phyloP scores from a whole-genome alignment of 2,329 filamentous ascomycete species.

The Ilyonectria mors-panacis region DNA sequence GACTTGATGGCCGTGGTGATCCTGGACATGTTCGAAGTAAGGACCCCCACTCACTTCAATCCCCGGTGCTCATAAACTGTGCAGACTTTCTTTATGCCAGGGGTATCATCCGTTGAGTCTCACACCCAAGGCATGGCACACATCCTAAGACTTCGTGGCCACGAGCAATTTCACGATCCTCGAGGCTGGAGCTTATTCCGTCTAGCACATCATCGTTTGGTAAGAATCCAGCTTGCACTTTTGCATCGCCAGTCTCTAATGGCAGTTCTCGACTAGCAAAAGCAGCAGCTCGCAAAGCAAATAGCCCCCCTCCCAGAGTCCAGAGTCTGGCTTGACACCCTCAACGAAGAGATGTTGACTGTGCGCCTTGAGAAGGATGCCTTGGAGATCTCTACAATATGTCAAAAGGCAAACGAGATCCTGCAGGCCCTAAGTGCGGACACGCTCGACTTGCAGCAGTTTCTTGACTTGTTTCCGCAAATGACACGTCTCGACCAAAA shows the following conservation, averaged over 20 bases:
- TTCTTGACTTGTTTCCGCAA: slow-evolving; percentile 49
- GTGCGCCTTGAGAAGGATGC: slow-evolving; percentile 40
- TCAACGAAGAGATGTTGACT: slow-evolving; percentile 46
- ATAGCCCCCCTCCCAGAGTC: slow-evolving; percentile 49
- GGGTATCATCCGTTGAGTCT: slow-evolving; percentile 44
- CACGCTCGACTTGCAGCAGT: not conserved
- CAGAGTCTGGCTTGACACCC: slow-evolving; percentile 47
- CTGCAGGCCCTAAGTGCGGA: slow-evolving; percentile 35
- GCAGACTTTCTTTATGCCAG: slow-evolving; percentile 53
- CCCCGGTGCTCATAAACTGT: not conserved
- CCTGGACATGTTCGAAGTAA: slow-evolving; percentile 58
- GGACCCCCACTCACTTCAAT: not conserved
- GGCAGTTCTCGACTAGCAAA: slow-evolving; percentile 44
- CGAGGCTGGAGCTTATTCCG: slow-evolving; percentile 58
- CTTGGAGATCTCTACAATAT: slow-evolving; percentile 40
- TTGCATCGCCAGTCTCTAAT: not conserved
- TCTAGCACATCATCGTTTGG: slow-evolving; percentile 56
- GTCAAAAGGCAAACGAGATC: slow-evolving; percentile 50
- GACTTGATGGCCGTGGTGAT: slow-evolving; percentile 58
- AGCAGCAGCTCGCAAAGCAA: slow-evolving; percentile 53
- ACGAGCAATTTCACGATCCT: slow-evolving; percentile 52
- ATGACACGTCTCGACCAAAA: slow-evolving; percentile 51
- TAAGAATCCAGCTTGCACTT: slow-evolving; percentile 14
- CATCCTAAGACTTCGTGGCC: slow-evolving; percentile 55
- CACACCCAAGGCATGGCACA: slow-evolving; percentile 59